A percentile compares a stretch with the other conserved stretches of the same genome.
Evolutionary conservation across 1,284 basidiomycete species (phyloP).

Genomic region (Rhodotorula sp.): DNA sequence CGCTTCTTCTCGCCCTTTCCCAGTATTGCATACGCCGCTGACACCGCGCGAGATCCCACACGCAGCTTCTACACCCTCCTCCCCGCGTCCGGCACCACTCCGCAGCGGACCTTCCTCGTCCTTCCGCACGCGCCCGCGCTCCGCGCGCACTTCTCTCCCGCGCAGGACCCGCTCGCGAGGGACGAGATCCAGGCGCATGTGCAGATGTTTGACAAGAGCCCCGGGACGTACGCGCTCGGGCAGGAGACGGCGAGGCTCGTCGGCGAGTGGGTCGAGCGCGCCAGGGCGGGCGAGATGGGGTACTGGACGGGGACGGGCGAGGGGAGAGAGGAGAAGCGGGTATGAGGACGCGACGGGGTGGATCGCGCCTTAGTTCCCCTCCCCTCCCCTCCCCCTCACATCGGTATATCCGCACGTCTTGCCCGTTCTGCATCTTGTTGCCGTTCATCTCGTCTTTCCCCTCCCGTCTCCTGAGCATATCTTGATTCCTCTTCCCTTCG

Average conservation of each 20-base stretch:
- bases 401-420: too few relatives aligned
- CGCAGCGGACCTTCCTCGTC: constrained; percentile 37
- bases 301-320: constrained; percentile 11
- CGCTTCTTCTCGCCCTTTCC: neutral
- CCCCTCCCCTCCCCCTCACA: too few relatives aligned
- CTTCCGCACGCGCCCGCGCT: constrained; percentile 14
- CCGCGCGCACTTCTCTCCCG: constrained; percentile 25
- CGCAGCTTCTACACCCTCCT: constrained; percentile 41
- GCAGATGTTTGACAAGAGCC: constrained; percentile 40
- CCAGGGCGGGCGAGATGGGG: constrained; percentile 31
- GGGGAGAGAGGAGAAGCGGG: neutral
- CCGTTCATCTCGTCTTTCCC: neutral
- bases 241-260: constrained; percentile 33
- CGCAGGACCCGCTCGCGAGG: constrained; percentile 23
- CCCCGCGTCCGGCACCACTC: constrained; percentile 11
- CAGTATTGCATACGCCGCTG: neutral
- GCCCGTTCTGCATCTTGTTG: neutral
- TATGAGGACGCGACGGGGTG: neutral
- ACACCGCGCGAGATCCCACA: neutral
- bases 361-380: neutral
- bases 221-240: constrained; percentile 36
- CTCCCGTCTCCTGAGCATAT: too few relatives aligned
- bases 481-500: neutral
- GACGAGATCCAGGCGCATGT: constrained; percentile 42
- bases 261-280: constrained; percentile 33